phyloP scores from a whole-genome alignment of 495 filamentous ascomycete species.

The Evansstolkia leycettana region DNA sequence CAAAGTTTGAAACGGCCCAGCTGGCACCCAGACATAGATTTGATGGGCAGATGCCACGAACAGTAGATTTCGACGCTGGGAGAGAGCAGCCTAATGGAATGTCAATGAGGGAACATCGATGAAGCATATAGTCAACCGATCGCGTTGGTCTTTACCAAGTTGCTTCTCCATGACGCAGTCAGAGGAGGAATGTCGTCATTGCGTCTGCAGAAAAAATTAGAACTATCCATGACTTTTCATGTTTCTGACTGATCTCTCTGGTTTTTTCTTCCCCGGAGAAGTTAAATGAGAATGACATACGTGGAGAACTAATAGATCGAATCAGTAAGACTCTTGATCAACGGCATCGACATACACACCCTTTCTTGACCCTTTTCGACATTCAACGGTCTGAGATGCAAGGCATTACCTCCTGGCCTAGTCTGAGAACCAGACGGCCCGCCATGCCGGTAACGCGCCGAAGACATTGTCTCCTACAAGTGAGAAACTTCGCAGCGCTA shows the following conservation, averaged over 20 bases:
- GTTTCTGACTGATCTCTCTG: not conserved
- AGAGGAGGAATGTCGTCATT: constrained; percentile 17
- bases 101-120: not conserved
- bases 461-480: no score
- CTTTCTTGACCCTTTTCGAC: no score
- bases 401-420: no score
- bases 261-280: not conserved
- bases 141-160: constrained; percentile 30
- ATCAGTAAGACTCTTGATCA: no score
- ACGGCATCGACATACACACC: no score
- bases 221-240: not conserved
- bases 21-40: constrained; percentile 66
- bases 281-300: no score
- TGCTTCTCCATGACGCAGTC: constrained; percentile 34
- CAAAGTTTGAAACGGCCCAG: constrained; percentile 51
- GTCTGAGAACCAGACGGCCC: no score
- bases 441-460: no score
- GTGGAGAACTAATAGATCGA: no score
- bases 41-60: constrained; percentile 62
- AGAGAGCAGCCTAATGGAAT: constrained; percentile 34
- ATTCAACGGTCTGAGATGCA: no score
- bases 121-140: not conserved
- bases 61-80: constrained; percentile 52
- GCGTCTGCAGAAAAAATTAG: constrained; percentile 10
- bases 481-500: no score